phyloP scores from a whole-genome alignment of 2,329 filamentous ascomycete species.

The Elsinoe perseae region DNA sequence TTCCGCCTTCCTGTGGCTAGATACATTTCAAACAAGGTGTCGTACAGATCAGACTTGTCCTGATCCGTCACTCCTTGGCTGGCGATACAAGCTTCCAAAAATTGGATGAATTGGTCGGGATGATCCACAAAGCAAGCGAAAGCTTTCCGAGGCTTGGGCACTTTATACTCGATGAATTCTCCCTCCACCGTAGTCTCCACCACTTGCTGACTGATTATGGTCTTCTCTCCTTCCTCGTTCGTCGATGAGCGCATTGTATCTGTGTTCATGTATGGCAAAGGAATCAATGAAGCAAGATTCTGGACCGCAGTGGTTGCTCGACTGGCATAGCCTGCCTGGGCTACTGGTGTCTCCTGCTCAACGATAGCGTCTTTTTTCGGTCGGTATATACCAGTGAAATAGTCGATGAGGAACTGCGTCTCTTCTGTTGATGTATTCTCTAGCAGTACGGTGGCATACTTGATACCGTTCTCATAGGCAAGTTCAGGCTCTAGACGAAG shows the following conservation, averaged over 20 bases:
- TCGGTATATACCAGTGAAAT: conserved; percentile 79
- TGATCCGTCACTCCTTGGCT: conserved; percentile 62
- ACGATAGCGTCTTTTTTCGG: conserved; percentile 59
- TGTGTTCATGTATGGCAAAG: conserved; percentile 75
- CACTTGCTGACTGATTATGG: conserved; percentile 49
- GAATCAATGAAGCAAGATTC: conserved; percentile 74
- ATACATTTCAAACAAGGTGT: conserved; percentile 97
- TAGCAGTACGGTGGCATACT: conserved; percentile 84
- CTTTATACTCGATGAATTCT: conserved; percentile 56
- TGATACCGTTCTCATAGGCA: conserved; percentile 86
- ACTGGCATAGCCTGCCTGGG: conserved; percentile 29
- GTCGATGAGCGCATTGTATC: conserved; percentile 48
- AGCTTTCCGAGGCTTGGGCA: conserved; percentile 76
- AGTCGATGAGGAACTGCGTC: conserved; percentile 84
- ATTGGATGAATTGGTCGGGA: conserved; percentile 80
- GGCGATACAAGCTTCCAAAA: conserved; percentile 78
- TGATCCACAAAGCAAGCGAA: conserved; percentile 97
- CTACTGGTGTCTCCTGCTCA: conserved; percentile 39
- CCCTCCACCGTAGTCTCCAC: conserved; percentile 47
- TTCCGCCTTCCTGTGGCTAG: conserved; percentile 76
- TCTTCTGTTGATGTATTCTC: conserved; percentile 77
- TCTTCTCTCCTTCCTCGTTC: conserved; percentile 39
- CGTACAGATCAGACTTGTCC: conserved; percentile 81
- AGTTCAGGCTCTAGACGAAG: conserved; percentile 75
- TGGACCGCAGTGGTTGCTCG: conserved; percentile 64